Evolutionary conservation across 768 basidiomycete genomes (phyloP).

Genomic region (Roridomyces roridus): DNA sequence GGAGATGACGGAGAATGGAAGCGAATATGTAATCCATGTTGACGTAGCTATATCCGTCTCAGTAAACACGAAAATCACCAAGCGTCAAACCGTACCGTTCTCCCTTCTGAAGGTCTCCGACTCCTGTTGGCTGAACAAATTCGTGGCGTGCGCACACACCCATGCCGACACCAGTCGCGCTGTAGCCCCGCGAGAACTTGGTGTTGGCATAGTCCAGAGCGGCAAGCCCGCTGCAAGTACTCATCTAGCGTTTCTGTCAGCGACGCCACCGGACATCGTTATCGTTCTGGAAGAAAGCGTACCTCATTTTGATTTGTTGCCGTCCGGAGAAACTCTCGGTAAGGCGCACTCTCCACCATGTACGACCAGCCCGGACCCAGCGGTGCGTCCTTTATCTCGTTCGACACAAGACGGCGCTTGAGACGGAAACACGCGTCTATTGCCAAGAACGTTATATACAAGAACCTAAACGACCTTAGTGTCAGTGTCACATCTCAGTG

Average conservation of each 20-base stretch:
- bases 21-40: conserved; percentile 44
- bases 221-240: conserved; percentile 31
- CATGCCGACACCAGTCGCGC: conserved; percentile 28
- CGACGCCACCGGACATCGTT: no score
- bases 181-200: conserved; percentile 30
- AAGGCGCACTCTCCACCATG: conserved; percentile 10
- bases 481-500: no score
- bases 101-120: conserved; percentile 38
- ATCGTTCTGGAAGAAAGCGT: no score
- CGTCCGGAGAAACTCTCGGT: conserved; percentile 18
- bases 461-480: conserved; percentile 21
- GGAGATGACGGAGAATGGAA: conserved; percentile 22
- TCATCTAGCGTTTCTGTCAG: conserved; percentile 17
- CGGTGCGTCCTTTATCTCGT: neutral
- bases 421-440: conserved; percentile 31
- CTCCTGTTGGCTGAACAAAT: conserved; percentile 27
- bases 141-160: conserved; percentile 33
- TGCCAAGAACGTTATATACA: conserved; percentile 28
- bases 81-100: conserved; percentile 31
- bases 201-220: conserved; percentile 24
- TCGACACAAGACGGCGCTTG: conserved; percentile 14
- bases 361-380: conserved; percentile 8
- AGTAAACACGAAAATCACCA: neutral
- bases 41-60: conserved; percentile 30
- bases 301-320: conserved; percentile 16